Percentiles rank a stretch among this genome's conserved stretches.
These are phyloP conservation scores for Artomyces pyxidatus DNA, from an alignment of 768 basidiomycete species.

Conservation along the genomic window DNA sequence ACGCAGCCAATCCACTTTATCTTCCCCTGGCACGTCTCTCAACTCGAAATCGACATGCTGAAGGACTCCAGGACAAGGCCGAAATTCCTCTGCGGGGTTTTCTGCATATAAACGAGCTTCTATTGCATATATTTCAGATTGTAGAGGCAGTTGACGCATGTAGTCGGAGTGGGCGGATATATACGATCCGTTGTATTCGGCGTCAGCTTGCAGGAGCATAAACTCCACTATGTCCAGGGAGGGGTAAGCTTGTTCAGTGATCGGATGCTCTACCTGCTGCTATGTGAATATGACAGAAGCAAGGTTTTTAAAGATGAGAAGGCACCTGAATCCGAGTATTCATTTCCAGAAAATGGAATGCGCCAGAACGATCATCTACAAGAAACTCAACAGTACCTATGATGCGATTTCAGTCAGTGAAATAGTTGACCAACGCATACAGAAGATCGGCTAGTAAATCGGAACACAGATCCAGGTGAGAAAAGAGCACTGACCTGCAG, in stretches of 20 bases:
- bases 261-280: conserved; percentile 53
- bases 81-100: conserved; percentile 48
- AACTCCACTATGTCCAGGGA: conserved; percentile 55
- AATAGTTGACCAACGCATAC: no score
- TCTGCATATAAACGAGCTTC: conserved; percentile 58
- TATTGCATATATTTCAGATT: conserved; percentile 31
- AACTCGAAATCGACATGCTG: conserved; percentile 38
- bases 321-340: conserved; percentile 55
- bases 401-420: no score
- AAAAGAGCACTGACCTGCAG: conserved; percentile 36
- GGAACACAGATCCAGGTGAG: not conserved
- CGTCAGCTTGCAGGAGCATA: conserved; percentile 53
- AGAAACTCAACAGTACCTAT: conserved; percentile 63
- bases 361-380: conserved; percentile 41
- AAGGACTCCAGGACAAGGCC: conserved; percentile 54
- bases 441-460: no score
- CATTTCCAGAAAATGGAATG: conserved; percentile 67
- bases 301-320: not conserved
- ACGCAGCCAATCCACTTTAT: conserved; percentile 41
- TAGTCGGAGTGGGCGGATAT: conserved; percentile 31
- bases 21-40: not conserved
- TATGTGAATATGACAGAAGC: not conserved
- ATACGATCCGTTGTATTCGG: conserved; percentile 25
- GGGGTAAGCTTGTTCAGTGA: conserved; percentile 49
- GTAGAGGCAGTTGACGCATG: not conserved